Base-by-base conservation (phyloP, 129 eudicot species). In the Deinandra increscens region DNA sequence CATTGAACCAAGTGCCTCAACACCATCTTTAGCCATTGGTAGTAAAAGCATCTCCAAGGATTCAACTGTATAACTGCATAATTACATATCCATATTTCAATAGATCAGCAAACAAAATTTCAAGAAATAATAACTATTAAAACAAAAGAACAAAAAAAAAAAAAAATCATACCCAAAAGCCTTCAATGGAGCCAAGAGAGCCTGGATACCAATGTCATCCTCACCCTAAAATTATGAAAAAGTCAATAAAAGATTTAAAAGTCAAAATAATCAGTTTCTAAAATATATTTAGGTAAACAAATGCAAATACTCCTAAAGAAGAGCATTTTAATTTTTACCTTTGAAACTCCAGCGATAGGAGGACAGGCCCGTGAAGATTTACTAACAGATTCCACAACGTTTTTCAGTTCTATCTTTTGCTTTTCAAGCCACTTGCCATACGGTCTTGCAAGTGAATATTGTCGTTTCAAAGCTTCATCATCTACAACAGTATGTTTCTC, bases 1-100 rank as follows among this genome's bases (percentile, higher is more conserved):
- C 99, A 94, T 94, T 4, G 99, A 94, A 80, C 99, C 99, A 48
- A 94, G 99, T 9, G 99, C 88, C 70, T 94, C 99, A 39, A 83
- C 81, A 6, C 95, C 96, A 72, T 94, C 99, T 80, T 89, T 94
- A 22, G 99, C 99, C 99, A 94, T 94, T 39, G 99, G 99, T 13
- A 94, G 85, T 68, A 94, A 58, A 70, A 94, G 84, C 99, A 94
- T 94, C 78, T 94, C 99, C 80, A 94, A 71, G 60, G 99, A 71
- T 75, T 94, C 99, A 56, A 84, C 49, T 0, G 99, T 85, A 61
- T 89, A 92, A 48, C 97, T 88, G 81, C 76, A 80, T n/a, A 13
- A 67, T 46, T 34, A 45, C 59, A 53, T 45, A 13, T 23, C 5
- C 23, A 34, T 3, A 29, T 23, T 54, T 54, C 22, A 12, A 49